Evolutionary conservation across 2,329 filamentous ascomycete species (phyloP).

Genomic region (Nigrospora osmanthi): DNA sequence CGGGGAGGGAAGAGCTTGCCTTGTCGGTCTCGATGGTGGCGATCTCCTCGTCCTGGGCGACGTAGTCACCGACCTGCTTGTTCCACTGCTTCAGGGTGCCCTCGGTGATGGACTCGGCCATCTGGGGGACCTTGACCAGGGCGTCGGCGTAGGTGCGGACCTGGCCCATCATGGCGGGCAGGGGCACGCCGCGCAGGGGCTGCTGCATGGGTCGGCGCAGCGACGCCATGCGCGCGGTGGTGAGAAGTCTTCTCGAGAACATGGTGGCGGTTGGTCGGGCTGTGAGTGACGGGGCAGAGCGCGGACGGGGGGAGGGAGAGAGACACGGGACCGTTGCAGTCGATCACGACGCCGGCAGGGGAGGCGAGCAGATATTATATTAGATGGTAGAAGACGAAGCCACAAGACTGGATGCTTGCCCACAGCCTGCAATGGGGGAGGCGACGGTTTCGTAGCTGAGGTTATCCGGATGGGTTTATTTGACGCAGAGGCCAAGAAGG

Average conservation of each 20-base stretch:
- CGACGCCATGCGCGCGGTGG: slow-evolving; percentile 30
- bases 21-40: slow-evolving; percentile 99
- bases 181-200: slow-evolving; percentile 34
- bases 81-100: slow-evolving; percentile 93
- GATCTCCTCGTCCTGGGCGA: slow-evolving; percentile 95
- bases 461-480: background rate
- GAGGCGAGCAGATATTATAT: background rate
- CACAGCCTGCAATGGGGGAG: background rate
- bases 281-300: background rate
- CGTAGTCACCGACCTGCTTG: slow-evolving; percentile 86
- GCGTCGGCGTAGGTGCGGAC: slow-evolving; percentile 66
- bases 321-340: background rate
- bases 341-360: background rate
- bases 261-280: slow-evolving; percentile 7
- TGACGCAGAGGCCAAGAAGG: background rate
- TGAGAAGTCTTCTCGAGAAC: slow-evolving; percentile 25
- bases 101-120: slow-evolving; percentile 98
- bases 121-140: slow-evolving; percentile 87
- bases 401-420: background rate
- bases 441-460: background rate
- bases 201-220: slow-evolving; percentile 26
- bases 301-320: background rate
- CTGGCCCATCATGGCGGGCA: slow-evolving; percentile 46
- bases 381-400: background rate
- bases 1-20: slow-evolving; percentile 36